Evolutionary conservation across 2,329 filamentous ascomycete genomes (phyloP), one percentile per base, ranked within the genome.

Genomic region (Metarhizium sp.): DNA sequence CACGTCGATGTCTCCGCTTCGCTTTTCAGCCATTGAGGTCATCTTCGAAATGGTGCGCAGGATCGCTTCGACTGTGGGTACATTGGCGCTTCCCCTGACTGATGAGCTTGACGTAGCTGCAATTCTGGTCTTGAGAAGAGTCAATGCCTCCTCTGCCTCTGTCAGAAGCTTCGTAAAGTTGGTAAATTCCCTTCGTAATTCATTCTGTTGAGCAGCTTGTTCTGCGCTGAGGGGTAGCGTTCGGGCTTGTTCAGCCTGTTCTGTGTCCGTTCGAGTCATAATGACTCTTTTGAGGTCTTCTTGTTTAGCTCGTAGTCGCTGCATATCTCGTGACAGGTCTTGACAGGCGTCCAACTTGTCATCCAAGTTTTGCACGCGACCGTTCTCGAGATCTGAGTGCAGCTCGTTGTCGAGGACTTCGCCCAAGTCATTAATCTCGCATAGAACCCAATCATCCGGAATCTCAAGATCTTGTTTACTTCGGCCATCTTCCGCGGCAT

Each of bases 41-140:
- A 99, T 92, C 66, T 94, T 96, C 56, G 78, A 78, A 61, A 99
- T 95, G 1, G 94, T 99, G 57, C 88, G 89, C 62, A 92, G 86
- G 20, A 99, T 89, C 0, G 90, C 90, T 63, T 96, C 94, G 10
- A 96, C 89, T 0, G 92, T 96, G 0, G 94, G 94, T 4, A 86
- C 81, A 52, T 78, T 76, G 11, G 70, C 65, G 25, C 65, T 68
- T 6, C 71, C 71, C 55, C 71, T 78, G 61, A 75, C 79, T 46
- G 74, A 73, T 2, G 74, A 67, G 51, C 74, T 75, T 18, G 78
- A 79, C 7, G 78, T 77, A 1, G 80, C 73, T 1, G 87, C 86
- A 18, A 96, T 78, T 62, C 86, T 88, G 2, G 91, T 87, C 64
- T 88, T 88, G 32, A 97, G 81, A 50, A 96, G 68, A 5, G 87